phyloP scores from a whole-genome alignment of 768 basidiomycete species.

The Hysterangium stoloniferum region DNA sequence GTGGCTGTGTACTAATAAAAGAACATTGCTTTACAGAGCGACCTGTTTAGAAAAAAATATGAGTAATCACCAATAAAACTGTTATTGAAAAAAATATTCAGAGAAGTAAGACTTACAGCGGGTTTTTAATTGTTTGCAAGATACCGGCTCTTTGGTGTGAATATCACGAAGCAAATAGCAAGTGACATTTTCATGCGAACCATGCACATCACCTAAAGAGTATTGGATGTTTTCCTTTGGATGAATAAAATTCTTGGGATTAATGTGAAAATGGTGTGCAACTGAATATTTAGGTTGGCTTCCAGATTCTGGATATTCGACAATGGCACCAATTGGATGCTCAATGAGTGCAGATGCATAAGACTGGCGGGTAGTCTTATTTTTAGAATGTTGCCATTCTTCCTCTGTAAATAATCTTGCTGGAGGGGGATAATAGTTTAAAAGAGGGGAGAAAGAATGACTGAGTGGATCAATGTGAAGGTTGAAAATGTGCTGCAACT shows the following conservation, averaged over 20 bases:
- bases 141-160: not conserved
- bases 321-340: constrained; percentile 6
- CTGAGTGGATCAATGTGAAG: too few species aligned
- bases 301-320: constrained; percentile 7
- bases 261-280: constrained; percentile 1
- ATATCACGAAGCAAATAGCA: not conserved
- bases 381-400: not conserved
- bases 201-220: not conserved
- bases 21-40: constrained; percentile 5
- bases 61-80: not conserved
- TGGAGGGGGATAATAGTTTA: not conserved
- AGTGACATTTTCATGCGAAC: not conserved
- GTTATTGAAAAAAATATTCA: not conserved
- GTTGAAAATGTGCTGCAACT: too few species aligned
- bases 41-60: too few species aligned
- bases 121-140: not conserved
- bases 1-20: not conserved
- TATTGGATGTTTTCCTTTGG: constrained; percentile 7
- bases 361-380: not conserved
- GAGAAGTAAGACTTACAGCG: not conserved
- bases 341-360: constrained; percentile 1
- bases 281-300: not conserved
- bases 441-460: too few species aligned
- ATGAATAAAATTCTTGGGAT: not conserved
- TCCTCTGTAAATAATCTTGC: not conserved